Percentiles rank a stretch among this genome's conserved stretches.
These are phyloP conservation scores for Debaryomycetaceae sp. DNA, from an alignment of 1,139 yeast genomes.

Conservation along the genomic window DNA sequence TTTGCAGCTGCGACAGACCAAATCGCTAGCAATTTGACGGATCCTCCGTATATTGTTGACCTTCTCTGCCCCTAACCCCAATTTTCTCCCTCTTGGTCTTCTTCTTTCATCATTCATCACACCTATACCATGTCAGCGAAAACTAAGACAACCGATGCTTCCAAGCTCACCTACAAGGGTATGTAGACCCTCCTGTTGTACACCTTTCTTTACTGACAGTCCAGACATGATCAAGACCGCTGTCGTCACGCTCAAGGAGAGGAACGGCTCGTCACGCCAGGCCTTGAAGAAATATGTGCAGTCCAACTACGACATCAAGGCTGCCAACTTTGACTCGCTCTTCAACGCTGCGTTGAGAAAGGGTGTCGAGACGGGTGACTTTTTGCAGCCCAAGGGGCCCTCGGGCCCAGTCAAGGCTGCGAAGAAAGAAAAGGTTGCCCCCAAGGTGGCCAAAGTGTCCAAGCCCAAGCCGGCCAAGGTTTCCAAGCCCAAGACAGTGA, in stretches of 20 bases:
- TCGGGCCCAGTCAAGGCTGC: constrained; percentile 68
- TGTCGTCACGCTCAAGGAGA: constrained; percentile 65
- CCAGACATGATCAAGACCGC: constrained; percentile 77
- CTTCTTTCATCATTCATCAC: constrained; percentile 7
- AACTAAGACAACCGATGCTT: constrained; percentile 22
- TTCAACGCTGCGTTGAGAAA: constrained; percentile 78
- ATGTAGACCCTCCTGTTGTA: constrained; percentile 18
- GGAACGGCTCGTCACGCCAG: constrained; percentile 75
- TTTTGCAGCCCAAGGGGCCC: constrained; percentile 85
- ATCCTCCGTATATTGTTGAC: constrained; percentile 1
- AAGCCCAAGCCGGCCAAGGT: constrained; percentile 16
- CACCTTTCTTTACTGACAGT: constrained; percentile 5
- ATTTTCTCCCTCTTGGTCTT: constrained; percentile 7
- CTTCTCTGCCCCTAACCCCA: constrained; percentile 9
- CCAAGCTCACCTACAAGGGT: constrained; percentile 51
- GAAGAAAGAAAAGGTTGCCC: constrained; percentile 36
- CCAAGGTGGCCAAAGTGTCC: constrained; percentile 16
- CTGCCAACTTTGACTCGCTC: constrained; percentile 65
- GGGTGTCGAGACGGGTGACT: constrained; percentile 75
- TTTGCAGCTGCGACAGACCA: not conserved
- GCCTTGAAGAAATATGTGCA: constrained; percentile 72
- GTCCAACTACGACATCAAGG: constrained; percentile 55
- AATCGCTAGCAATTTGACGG: not conserved
- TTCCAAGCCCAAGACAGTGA: constrained; percentile 7
- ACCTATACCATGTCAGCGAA: constrained; percentile 26